Base-by-base conservation (phyloP, 2,329 filamentous ascomycete genomes). In the Ophiostoma sp. region DNA sequence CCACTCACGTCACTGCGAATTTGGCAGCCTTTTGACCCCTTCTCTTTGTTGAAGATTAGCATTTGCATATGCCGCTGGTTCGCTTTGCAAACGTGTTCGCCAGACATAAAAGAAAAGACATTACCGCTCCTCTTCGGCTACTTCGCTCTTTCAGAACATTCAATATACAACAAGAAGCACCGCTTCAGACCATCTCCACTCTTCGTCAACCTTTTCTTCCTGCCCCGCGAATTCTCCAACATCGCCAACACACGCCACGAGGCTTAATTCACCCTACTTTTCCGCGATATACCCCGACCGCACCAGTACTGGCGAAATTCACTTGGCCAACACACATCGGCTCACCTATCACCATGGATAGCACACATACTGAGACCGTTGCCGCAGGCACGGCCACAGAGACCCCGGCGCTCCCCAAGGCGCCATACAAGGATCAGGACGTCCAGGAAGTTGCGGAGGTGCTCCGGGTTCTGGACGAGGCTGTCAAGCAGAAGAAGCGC, bases 351-450 rank as follows among this genome's bases (percentile, higher is more conserved):
- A 45, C 7, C 42, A 76, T 75, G 74, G 71, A 36, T 4, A 39
- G 42, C 17, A 42, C 11, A 15, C 66, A 63, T n/a, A 42, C 22
- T 2, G 55, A 33, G 33, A 36, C 17, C 28, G 69, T 22, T n/a
- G 63, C 45, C 28, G 9, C 55, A 3, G 68, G 48, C 31, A 33
- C 15, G 33, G 68, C 36, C 2, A 17, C 19, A 11, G 33, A 31
- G 33, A 11, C 61, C 8, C 59, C 12, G 22, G 48, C n/a, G 1
- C 45, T 74, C 19, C 71, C 74, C 12, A 82, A 83, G 74, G 84
- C 87, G 31, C 93, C 93, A 1, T 92, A 90, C 80, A 82, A 85
- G 75, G 81, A 87, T 3, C 95, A 98, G 82, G 89, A 97, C 79
- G 84, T 86, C 11, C 85, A 90, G 66, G 87, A 92, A 78, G 87